Evolutionary conservation across 441 rosid species (phyloP).

Genomic region (Flueggea neowawraea): DNA sequence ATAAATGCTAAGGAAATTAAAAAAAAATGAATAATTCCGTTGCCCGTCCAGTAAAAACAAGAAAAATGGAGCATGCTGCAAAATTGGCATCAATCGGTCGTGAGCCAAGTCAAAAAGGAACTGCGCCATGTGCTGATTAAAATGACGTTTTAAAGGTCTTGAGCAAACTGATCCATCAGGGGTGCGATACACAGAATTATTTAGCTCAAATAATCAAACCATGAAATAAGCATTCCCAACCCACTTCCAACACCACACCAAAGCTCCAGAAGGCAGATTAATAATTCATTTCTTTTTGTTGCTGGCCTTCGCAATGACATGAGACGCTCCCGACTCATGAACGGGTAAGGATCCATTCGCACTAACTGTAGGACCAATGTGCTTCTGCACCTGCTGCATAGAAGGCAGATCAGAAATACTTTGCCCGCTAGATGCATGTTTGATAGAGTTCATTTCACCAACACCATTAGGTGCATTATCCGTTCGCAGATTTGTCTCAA

Average conservation of each 20-base stretch:
- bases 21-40: too few relatives aligned
- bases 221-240: too few relatives aligned
- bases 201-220: too few relatives aligned
- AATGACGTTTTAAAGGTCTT: too few relatives aligned
- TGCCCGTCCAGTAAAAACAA: too few relatives aligned
- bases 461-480: slow-evolving; percentile 25
- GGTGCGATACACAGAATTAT: not conserved
- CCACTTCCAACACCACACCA: too few relatives aligned
- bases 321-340: slow-evolving; percentile 31
- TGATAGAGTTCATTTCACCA: slow-evolving; percentile 23
- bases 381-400: slow-evolving; percentile 27
- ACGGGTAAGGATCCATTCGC: slow-evolving; percentile 25
- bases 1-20: too few relatives aligned
- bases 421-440: slow-evolving; percentile 14
- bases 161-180: not conserved
- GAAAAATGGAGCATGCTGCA: too few relatives aligned
- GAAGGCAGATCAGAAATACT: slow-evolving; percentile 7
- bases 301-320: slow-evolving; percentile 22
- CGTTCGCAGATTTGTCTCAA: slow-evolving; percentile 29
- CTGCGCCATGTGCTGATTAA: too few relatives aligned
- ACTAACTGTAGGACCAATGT: slow-evolving; percentile 15
- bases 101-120: too few relatives aligned
- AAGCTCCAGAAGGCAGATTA: too few relatives aligned
- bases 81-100: too few relatives aligned
- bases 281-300: slow-evolving; percentile 5